Evolutionary conservation across 768 basidiomycete genomes (phyloP), one percentile per base, ranked within the genome.

Genomic region (Tulasnella sp.): DNA sequence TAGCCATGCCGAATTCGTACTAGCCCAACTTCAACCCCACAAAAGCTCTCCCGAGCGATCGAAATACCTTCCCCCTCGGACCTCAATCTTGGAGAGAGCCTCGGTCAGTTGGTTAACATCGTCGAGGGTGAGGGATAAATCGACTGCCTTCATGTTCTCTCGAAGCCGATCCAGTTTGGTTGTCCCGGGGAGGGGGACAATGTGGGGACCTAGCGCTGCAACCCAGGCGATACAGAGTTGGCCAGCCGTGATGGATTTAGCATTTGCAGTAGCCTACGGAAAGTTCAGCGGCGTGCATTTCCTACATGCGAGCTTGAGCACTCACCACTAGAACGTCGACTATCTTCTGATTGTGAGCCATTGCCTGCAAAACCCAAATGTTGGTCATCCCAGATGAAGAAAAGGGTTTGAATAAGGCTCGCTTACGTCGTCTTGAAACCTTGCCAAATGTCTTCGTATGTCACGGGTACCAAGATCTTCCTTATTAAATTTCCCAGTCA

Each of bases 401-500:
- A 23, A 18, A 35, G 32, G 20, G 3, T 29, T 40, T 70, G 35
- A 32, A 44, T 18, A 26, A 35, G 18, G 32, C 9, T 4, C 13
- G 42, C 39, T 23, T 55, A 75, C 74, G 35, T 88, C 88, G 37
- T 84, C 85, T 79, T 87, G 84, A 84, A 88, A 88, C 15, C 88
- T 84, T 32, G 86, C 86, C 20, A 85, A 42, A 1, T 73, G 39
- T 40, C 81, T 80, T n/a, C 88, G 85, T 37, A 84, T 77, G 79
- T 87, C 87, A 40, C 86, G 86, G 79, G 85, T 87, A 32, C 84
- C 82, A 39, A 87, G 26, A 23, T 87, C 86, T 5, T 83, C 82
- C 1, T 57, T 75, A 80, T 86, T 88, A 81, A 90, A 85, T 40
- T 86, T 82, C 0, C 89, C 89, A 0, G 88, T 87, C 48, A 90